phyloP scores from a whole-genome alignment of 2,329 filamentous ascomycete species.

The Alternaria burnsii region DNA sequence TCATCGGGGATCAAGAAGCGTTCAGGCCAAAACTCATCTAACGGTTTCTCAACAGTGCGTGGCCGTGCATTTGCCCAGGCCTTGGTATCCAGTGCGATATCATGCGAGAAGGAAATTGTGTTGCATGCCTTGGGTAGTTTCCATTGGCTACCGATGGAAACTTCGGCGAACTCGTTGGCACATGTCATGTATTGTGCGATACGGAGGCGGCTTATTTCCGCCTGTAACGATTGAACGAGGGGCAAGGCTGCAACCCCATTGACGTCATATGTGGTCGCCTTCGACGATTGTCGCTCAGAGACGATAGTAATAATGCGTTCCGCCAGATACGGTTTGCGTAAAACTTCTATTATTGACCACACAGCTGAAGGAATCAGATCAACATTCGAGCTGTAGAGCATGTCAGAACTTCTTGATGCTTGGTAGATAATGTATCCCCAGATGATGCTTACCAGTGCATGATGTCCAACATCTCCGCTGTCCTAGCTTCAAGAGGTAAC shows the following conservation, averaged over 20 bases:
- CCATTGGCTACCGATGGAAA: constrained; percentile 34
- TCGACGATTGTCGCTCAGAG: constrained; percentile 16
- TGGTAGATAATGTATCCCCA: background rate
- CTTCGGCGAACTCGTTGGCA: constrained; percentile 16
- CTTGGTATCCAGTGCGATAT: constrained; percentile 33
- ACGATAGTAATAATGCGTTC: constrained; percentile 26
- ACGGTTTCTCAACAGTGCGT: constrained; percentile 22
- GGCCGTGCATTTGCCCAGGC: constrained; percentile 35
- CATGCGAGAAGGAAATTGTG: constrained; percentile 34
- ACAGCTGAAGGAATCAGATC: constrained; percentile 28
- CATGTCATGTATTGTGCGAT: constrained; percentile 22
- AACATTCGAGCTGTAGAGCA: constrained; percentile 24
- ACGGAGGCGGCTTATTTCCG: constrained; percentile 37
- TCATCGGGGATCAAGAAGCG: constrained; percentile 30
- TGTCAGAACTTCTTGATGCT: constrained; percentile 10
- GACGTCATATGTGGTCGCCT: constrained; percentile 27
- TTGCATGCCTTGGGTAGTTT: constrained; percentile 24
- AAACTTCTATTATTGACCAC: constrained; percentile 37
- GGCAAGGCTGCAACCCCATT: constrained; percentile 21
- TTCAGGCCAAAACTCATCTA: constrained; percentile 41
- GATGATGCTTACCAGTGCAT: constrained; percentile 33
- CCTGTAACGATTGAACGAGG: constrained; percentile 36
- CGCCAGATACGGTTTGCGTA: constrained; percentile 29
- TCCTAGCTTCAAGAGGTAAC: constrained; percentile 10
- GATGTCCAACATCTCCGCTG: constrained; percentile 34